A percentile compares a stretch with the other conserved stretches of the same genome.
These are phyloP conservation scores for Linum usitatissimum DNA, from an alignment of 345 rosid species.

Conservation along the genomic window DNA sequence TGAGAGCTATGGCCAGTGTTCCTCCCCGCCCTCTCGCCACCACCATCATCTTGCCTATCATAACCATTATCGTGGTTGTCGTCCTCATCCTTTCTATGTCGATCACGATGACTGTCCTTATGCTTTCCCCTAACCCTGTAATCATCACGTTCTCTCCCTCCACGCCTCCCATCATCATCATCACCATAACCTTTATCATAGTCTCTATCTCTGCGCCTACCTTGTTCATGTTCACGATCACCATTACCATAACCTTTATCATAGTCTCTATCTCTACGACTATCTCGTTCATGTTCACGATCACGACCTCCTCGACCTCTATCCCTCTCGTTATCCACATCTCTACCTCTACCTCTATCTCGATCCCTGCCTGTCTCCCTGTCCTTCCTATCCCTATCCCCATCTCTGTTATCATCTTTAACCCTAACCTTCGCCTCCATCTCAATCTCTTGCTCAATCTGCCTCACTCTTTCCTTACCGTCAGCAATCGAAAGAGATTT, in stretches of 20 bases:
- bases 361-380: slow-evolving; percentile 21
- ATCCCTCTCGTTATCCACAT: slow-evolving; percentile 2
- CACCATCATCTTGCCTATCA: slow-evolving; percentile 21
- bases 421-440: slow-evolving; percentile 33
- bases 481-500: slow-evolving; percentile 61
- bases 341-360: slow-evolving; percentile 10
- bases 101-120: slow-evolving; percentile 17
- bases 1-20: neutral
- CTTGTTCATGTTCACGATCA: slow-evolving; percentile 7
- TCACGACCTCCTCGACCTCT: slow-evolving; percentile 19
- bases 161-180: neutral
- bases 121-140: slow-evolving; percentile 11
- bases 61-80: slow-evolving; percentile 18
- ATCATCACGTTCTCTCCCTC: slow-evolving; percentile 3
- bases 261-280: slow-evolving; percentile 10
- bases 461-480: slow-evolving; percentile 54
- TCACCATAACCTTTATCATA: neutral
- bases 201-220: slow-evolving; percentile 10
- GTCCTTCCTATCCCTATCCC: slow-evolving; percentile 13
- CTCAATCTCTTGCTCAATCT: slow-evolving; percentile 54
- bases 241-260: neutral
- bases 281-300: slow-evolving; percentile 7
- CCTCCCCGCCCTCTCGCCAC: slow-evolving; percentile 13
- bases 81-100: slow-evolving; percentile 15
- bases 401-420: slow-evolving; percentile 19